These are phyloP conservation scores for Ophiocordyceps camponoti-leonardi DNA, from an alignment of 2,329 filamentous ascomycete species.

Conservation along the genomic window DNA sequence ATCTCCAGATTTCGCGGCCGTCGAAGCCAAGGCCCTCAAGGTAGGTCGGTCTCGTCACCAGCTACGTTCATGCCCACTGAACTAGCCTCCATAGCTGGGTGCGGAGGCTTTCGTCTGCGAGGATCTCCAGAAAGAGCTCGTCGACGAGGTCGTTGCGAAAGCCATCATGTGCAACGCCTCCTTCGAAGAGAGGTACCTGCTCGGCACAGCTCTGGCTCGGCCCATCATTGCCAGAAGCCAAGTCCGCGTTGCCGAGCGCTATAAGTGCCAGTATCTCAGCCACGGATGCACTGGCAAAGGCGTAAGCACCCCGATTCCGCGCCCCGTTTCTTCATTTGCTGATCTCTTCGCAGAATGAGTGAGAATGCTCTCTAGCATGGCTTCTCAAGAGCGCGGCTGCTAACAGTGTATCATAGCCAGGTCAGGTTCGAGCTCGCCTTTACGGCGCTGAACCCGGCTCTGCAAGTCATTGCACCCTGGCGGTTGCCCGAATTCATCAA, in stretches of 20 bases:
- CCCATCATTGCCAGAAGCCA: slow-evolving; percentile 45
- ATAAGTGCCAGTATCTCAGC: slow-evolving; percentile 21
- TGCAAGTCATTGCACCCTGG: slow-evolving; percentile 60
- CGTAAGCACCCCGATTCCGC: background rate
- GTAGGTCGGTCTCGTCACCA: background rate
- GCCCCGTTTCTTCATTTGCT: background rate
- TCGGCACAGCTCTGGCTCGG: slow-evolving; percentile 41
- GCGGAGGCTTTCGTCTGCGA: background rate
- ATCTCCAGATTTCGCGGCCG: background rate
- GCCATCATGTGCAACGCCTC: slow-evolving; percentile 25
- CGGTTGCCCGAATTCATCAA: slow-evolving; percentile 32
- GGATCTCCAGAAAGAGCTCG: background rate
- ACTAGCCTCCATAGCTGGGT: background rate
- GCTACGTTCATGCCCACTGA: background rate
- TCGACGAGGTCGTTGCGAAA: background rate
- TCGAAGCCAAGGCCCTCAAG: background rate
- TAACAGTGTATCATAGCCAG: background rate
- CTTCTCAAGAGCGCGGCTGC: background rate
- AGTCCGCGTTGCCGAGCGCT: slow-evolving; percentile 16
- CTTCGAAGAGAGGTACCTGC: slow-evolving; percentile 36
- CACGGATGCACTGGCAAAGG: slow-evolving; percentile 47
- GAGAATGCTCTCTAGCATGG: background rate
- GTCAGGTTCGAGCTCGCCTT: slow-evolving; percentile 13
- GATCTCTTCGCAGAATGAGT: background rate
- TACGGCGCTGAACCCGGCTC: slow-evolving; percentile 32